Conservation (phyloP, 1,284 basidiomycete species). For the Cutaneotrichosporon sp. region DNA sequence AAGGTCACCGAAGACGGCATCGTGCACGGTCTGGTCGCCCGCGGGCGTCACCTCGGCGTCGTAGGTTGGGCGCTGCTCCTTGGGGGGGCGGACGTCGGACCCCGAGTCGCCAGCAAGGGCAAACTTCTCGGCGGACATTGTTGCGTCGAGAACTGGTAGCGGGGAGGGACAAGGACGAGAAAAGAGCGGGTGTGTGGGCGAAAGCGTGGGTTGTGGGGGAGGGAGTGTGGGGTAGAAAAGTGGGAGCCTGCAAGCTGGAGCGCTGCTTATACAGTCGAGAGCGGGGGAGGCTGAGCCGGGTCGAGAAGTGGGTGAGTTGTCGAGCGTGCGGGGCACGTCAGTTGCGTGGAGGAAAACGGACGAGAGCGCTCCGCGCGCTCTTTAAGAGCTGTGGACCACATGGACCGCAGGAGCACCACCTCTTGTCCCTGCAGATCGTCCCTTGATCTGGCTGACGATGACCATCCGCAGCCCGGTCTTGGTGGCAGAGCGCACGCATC, state of each 20-base stretch:
- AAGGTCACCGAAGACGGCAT: slow-evolving; percentile 40
- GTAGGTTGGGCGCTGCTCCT: slow-evolving; percentile 13
- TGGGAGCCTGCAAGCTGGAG: background rate
- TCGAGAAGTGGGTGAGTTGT: background rate
- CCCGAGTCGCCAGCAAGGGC: background rate
- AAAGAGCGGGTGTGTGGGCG: too few relatives aligned
- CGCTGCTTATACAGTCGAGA: background rate
- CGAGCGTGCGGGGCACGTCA: background rate
- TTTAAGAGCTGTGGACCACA: background rate
- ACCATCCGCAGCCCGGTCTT: too few relatives aligned
- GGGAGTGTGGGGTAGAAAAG: background rate
- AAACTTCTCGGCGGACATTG: background rate
- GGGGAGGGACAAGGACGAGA: background rate
- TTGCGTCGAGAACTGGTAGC: background rate
- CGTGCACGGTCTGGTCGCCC: slow-evolving; percentile 16
- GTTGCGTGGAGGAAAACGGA: background rate
- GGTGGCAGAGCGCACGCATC: background rate
- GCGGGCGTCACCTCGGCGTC: slow-evolving; percentile 22
- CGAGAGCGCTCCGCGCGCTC: background rate
- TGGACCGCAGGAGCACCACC: background rate
- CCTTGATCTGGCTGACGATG: background rate
- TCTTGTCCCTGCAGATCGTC: background rate
- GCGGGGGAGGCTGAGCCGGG: background rate
- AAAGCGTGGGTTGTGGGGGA: background rate
- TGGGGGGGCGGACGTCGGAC: background rate